phyloP scores from a whole-genome alignment of 306 rosid genomes.

The Erythrophleum fordii region DNA sequence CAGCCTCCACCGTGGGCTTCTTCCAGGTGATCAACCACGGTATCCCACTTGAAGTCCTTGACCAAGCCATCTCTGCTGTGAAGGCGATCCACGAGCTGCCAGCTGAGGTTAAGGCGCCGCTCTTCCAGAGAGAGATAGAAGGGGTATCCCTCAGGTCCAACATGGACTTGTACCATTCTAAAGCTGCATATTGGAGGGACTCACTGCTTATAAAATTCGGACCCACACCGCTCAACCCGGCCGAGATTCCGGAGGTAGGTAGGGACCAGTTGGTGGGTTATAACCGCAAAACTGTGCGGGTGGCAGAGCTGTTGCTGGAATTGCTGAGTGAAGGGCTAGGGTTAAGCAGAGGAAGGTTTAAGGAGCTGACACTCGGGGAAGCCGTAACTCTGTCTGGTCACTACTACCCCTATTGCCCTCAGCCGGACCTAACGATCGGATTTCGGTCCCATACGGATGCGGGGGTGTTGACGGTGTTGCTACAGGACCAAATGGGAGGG shows the following conservation, averaged over 20 bases:
- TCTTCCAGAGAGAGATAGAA: constrained; percentile 28
- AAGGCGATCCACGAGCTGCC: constrained; percentile 56
- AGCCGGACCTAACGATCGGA: constrained; percentile 1
- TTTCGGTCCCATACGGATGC: constrained; percentile 6
- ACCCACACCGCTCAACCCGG: constrained; percentile 20
- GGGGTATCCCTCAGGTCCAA: constrained; percentile 48
- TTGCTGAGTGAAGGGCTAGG: constrained; percentile 15
- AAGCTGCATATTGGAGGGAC: constrained; percentile 52
- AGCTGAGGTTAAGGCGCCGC: constrained; percentile 19
- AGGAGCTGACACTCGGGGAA: neutral
- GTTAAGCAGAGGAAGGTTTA: neutral
- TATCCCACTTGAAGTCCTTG: constrained; percentile 29
- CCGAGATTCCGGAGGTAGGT: neutral
- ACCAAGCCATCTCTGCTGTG: constrained; percentile 36
- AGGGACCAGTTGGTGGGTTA: neutral
- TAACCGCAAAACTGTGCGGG: neutral
- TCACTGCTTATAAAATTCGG: constrained; percentile 35
- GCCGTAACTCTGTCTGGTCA: neutral
- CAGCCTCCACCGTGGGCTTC: constrained; percentile 47
- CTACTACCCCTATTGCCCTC: constrained; percentile 13
- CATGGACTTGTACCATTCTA: constrained; percentile 36
- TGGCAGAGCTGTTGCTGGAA: neutral
- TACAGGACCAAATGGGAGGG: neutral
- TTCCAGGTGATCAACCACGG: constrained; percentile 61
- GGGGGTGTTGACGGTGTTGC: neutral